Base-by-base conservation (phyloP, 75 land plant genomes). In the Isoetes taiwanensis region DNA sequence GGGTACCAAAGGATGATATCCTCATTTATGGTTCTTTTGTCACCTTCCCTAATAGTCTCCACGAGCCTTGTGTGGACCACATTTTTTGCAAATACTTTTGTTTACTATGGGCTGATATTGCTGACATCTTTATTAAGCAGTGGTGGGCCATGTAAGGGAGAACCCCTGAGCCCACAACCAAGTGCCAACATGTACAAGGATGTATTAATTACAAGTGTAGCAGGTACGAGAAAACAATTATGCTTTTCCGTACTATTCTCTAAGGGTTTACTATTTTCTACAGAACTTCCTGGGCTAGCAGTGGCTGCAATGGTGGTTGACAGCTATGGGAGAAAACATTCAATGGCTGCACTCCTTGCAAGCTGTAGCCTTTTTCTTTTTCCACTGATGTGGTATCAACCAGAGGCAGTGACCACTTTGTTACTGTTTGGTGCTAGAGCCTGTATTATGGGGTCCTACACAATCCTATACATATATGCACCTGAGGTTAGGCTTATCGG, bases 241-340 rank as follows among this genome's bases (percentile, higher is more conserved):
- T n/a, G n/a, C n/a, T n/a, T n/a, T n/a, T n/a, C n/a, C n/a, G n/a
- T n/a, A n/a, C n/a, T n/a, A n/a, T n/a, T n/a, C n/a, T n/a, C n/a
- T n/a, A n/a, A n/a, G n/a, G n/a, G n/a, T n/a, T n/a, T n/a, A n/a
- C n/a, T n/a, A n/a, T n/a, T n/a, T n/a, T n/a, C n/a, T 62, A 24
- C 66, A 90, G 96, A 90, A 64, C 30, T 86, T 60, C 96, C 96
- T 24, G 96, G 96, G 41, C 84, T 90, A 35, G 50, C 82, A 20
- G 34, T 80, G 29, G 54, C 96, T 26, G 93, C 93, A 32, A 70
- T 66, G 30, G 72, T 62, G 28, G 84, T 85, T 26, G 96, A 90
- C 46, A 66, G 62, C 58, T 30, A 79, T 56, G 96, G 91, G 6
- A 77, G 87, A 26, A 90, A 90, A 63, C 57, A 62, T 21, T 86